Percentiles rank a stretch among this genome's conserved stretches.
Conservation (phyloP, 306 rosid species). For the cucumber (Cucumis sativus) region DNA sequence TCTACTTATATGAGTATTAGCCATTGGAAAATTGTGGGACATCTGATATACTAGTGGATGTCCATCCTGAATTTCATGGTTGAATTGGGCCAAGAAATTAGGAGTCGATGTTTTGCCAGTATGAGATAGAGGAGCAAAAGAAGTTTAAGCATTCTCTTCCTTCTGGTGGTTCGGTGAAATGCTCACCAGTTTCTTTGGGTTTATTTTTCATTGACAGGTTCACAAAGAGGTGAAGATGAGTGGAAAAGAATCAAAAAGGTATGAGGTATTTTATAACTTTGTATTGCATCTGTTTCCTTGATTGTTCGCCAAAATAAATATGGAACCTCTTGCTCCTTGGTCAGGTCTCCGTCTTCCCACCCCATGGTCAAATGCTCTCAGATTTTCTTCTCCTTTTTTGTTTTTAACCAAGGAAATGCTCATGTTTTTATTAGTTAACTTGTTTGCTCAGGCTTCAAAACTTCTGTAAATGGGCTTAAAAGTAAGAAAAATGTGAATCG, state of each 20-base stretch:
- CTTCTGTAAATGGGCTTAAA: background rate
- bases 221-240: slow-evolving; percentile 1
- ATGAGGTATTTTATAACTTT: background rate
- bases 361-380: background rate
- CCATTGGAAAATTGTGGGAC: background rate
- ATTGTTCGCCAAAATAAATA: background rate
- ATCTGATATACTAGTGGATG: background rate
- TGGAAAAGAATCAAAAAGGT: background rate
- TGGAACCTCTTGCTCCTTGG: background rate
- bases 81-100: background rate
- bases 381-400: background rate
- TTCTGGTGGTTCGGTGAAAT: background rate
- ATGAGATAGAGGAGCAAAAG: background rate
- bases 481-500: background rate
- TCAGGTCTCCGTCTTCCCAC: background rate
- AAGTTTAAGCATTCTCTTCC: background rate
- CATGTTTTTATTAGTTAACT: background rate
- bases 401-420: background rate
- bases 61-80: background rate
- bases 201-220: background rate
- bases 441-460: background rate
- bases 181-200: background rate
- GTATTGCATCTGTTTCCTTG: background rate
- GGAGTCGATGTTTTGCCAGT: background rate
- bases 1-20: background rate